These are phyloP conservation scores for Rhizopogon rudus DNA, from an alignment of 768 basidiomycete species.

Conservation along the genomic window DNA sequence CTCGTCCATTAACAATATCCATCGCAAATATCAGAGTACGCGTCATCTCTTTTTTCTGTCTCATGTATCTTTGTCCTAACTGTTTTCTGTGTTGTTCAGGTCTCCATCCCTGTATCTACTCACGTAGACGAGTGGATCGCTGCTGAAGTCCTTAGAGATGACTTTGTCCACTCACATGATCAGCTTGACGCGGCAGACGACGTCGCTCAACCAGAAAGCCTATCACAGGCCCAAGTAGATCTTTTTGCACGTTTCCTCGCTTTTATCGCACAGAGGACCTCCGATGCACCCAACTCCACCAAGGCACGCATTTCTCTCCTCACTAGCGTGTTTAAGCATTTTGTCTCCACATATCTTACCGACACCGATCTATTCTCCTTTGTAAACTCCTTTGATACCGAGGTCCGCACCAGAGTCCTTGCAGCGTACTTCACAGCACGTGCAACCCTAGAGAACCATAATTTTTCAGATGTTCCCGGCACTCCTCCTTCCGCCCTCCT, in stretches of 20 bases:
- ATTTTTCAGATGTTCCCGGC: constrained; percentile 50
- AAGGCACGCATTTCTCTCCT: constrained; percentile 62
- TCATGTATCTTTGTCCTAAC: constrained; percentile 4
- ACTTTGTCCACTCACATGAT: constrained; percentile 67
- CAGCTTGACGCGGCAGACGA: constrained; percentile 54
- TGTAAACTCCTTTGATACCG: constrained; percentile 66
- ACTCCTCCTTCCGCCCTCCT: constrained; percentile 67
- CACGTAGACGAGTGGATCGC: constrained; percentile 81
- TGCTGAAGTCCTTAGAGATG: constrained; percentile 88
- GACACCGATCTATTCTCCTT: constrained; percentile 79
- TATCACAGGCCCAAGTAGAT: constrained; percentile 65
- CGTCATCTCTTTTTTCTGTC: constrained; percentile 7
- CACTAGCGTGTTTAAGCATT: constrained; percentile 68
- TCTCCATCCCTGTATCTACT: constrained; percentile 87
- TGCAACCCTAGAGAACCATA: constrained; percentile 57
- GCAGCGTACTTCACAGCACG: constrained; percentile 76
- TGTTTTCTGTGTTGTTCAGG: constrained; percentile 32
- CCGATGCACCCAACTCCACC: constrained; percentile 47
- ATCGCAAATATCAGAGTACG: constrained; percentile 31
- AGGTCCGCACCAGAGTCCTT: constrained; percentile 72
- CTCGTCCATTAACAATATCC: constrained; percentile 31
- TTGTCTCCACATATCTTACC: constrained; percentile 70
- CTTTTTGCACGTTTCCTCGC: constrained; percentile 80
- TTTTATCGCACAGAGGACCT: constrained; percentile 63
- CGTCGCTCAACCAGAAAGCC: constrained; percentile 45